Evolutionary conservation across 352 stramenopile genomes (phyloP).

Genomic region (Globisporangium camurandrum): DNA sequence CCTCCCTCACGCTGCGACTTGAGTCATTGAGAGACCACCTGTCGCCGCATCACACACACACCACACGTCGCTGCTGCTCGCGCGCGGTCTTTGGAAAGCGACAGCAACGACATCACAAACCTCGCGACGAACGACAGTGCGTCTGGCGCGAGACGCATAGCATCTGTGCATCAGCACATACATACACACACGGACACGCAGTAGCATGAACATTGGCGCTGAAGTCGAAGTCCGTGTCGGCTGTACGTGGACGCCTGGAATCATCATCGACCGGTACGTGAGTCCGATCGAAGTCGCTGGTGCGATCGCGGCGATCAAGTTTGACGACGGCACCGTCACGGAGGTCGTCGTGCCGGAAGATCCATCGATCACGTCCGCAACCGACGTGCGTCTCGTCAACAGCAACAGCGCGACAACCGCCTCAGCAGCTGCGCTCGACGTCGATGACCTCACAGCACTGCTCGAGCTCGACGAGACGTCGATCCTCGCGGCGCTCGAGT

Average conservation of each 20-base stretch:
- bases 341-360: constrained; percentile 41
- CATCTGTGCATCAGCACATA: no score
- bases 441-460: constrained; percentile 80
- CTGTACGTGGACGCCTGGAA: constrained; percentile 39
- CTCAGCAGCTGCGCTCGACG: constrained; percentile 43
- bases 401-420: not conserved
- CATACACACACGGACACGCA: constrained; percentile 1
- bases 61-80: no score
- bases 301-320: constrained; percentile 54
- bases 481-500: constrained; percentile 62
- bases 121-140: no score
- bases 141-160: no score
- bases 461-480: constrained; percentile 65
- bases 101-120: no score
- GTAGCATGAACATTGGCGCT: constrained; percentile 51
- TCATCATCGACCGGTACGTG: constrained; percentile 58
- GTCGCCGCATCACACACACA: no score
- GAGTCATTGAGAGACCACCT: no score
- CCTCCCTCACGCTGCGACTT: no score
- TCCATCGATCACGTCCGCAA: constrained; percentile 12
- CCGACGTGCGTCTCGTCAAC: constrained; percentile 22
- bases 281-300: constrained; percentile 41
- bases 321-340: constrained; percentile 44
- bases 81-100: no score
- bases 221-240: constrained; percentile 50